Base-by-base conservation (phyloP, 2,329 filamentous ascomycete genomes). In the Teratosphaeria zuluensis region DNA sequence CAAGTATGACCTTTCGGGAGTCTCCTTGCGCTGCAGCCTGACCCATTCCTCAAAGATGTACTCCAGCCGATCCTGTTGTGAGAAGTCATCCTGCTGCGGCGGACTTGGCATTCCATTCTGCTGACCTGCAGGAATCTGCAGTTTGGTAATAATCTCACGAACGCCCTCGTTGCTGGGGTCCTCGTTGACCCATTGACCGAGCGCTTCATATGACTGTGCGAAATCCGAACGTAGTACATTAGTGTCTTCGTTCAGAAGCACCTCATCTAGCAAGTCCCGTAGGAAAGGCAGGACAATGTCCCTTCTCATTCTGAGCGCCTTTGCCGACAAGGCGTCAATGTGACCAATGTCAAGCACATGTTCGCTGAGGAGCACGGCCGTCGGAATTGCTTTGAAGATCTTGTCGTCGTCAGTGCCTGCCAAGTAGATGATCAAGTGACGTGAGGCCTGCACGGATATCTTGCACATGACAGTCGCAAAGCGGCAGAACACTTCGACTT, bases 21-120 rank as follows among this genome's bases (percentile, higher is more conserved):
- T 84, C 64, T 86, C 84, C n/a, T 85, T 82, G 66, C 90, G 89
- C 72, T 88, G 88, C 7, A 96, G 81, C 60, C 87, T 85, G 31
- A 92, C 83, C 94, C 94, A 99, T 75, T 99, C 94, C 51, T 92
- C 91, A 68, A 99, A 96, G 21, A 96, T 82, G 70, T 99, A 97
- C 66, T 95, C 90, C 75, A 95, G 84, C 72, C 96, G 90, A 62
- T 95, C 90, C 62, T 86, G 84, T 65, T 86, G 86, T 12, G 28
- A 31, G 9, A 48, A n/a, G 9, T 48, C 42, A 33, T 83, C 79
- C 16, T 78, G 74, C 54, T 83, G 80, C 55, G 84, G 80, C 58
- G 86, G 83, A 24, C 81, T 83, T 32, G 79, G 75, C 56, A 80
- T 73, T 57, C 80, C 73, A 63, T 80, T 78, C 76, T 81, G 75